Base-by-base conservation (phyloP, 2,329 filamentous ascomycete genomes). In the Rasamsonia emersonii region DNA sequence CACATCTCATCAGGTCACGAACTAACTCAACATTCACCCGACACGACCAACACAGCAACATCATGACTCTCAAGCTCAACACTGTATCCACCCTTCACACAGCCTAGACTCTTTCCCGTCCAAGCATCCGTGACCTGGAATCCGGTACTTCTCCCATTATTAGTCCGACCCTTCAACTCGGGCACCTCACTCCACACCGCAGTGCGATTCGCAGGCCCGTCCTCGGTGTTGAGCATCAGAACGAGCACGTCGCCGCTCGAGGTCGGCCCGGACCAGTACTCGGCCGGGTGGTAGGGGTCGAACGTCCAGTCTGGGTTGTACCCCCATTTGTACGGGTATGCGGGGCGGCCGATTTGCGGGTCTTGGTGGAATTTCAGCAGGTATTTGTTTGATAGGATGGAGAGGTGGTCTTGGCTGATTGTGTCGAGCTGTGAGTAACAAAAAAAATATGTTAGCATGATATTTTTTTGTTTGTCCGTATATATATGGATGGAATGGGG, bases 361-460 rank as follows among this genome's bases (percentile, higher is more conserved):
- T 72, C 68, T 43, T 73, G 68, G 42, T 68, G 65, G 48, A 71
- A 61, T 5, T 47, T 40, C 4, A 62, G 38, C 0, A 62, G 44
- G n/a, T 51, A 43, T 16, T 42, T 33, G 36, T 71, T 72, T 10
- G 55, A 53, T 2, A 72, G 45, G 8, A 71, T 59, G 0, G 50
- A 43, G 4, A 69, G 42, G 24, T 61, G 56, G 1, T 52, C 45
- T 7, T 49, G 38, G 1, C 45, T 45, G 6, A 70, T 54, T 1
- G 44, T 37, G 15, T 58, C 46, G 4, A 70, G 51, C 42, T 58
- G 32, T 14, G 31, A 8, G 2, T 26, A 30, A 5, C 4, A n/a
- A 28, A 28, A 18, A 9, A 18, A 11, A 14, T 9, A 4, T 13
- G 9, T 18, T 5, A 28, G n/a, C n/a, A 7, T n/a, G n/a, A 23